Base-by-base conservation (phyloP, 352 stramenopile species). In the Pythium dissimile region DNA sequence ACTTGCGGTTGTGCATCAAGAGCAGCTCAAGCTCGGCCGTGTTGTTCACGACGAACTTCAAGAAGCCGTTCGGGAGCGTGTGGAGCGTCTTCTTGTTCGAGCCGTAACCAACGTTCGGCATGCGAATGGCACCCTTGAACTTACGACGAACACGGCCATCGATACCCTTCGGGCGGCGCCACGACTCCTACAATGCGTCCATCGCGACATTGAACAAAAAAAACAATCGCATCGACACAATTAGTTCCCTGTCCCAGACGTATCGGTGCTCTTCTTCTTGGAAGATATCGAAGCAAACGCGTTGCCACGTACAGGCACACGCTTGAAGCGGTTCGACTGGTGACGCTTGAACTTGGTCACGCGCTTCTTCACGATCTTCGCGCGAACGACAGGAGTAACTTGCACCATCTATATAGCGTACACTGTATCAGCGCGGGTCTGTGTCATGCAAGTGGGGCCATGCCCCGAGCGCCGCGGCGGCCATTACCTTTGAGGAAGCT, bases 281-380 rank as follows among this genome's bases (percentile, higher is more conserved):
- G n/a, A n/a, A n/a, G n/a, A n/a, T n/a, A n/a, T n/a, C n/a, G n/a
- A n/a, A n/a, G n/a, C 18, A 35, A 49, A 34, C 0, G 32, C 26
- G 13, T 42, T 75, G 88, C 20, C 70, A 96, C 77, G 83, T 88
- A 86, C 76, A 21, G 83, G 81, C 64, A 99, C 98, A 66, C 97
- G 95, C 77, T 98, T 98, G 84, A 99, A 99, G 64, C 93, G 92
- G 82, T 99, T 94, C 46, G 89, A 96, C 74, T 99, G 97, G 85
- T 99, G 97, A 83, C 97, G 95, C 80, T 98, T 97, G 85, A 99
- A 99, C 85, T 99, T 99, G 75, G 98, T 99, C 66, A 97, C 98
- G 77, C 97, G 95, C 97, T 99, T 99, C 94, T 99, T 99, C 62
- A 99, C 92, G 76, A 99, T 98, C 74, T 90, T 92, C n/a, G 77